Percentiles rank a stretch among this genome's conserved stretches.
phyloP scores from a whole-genome alignment of 2,329 filamentous ascomycete species.

The Calonectria montana region DNA sequence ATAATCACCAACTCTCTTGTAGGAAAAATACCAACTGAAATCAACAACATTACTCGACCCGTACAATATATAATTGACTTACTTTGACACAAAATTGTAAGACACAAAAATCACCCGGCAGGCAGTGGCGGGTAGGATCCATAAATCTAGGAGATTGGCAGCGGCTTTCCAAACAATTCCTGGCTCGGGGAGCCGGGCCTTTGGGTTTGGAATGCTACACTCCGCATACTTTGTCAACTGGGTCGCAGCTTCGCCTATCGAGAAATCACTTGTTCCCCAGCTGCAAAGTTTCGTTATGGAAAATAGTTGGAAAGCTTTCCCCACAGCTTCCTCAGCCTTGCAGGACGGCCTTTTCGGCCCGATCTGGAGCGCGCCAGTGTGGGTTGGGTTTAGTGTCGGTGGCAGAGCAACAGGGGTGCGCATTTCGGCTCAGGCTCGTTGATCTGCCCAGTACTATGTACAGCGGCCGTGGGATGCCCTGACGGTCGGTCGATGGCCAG shows the following conservation, averaged over 20 bases:
- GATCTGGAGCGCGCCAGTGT: slow-evolving; percentile 28
- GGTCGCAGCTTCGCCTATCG: not conserved
- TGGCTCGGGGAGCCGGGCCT: not conserved
- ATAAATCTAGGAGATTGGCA: not conserved
- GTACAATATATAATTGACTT: too few relatives aligned
- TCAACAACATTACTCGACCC: too few relatives aligned
- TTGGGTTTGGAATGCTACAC: not conserved
- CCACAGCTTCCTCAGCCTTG: slow-evolving; percentile 37
- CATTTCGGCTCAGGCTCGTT: not conserved
- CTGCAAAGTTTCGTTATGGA: not conserved
- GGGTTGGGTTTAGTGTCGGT: slow-evolving; percentile 33
- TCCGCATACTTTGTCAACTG: not conserved
- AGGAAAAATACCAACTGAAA: too few relatives aligned
- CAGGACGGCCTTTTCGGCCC: slow-evolving; percentile 44
- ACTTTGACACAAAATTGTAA: not conserved
- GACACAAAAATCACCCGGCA: not conserved
- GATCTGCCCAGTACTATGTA: not conserved
- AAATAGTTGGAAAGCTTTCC: not conserved
- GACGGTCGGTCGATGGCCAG: not conserved
- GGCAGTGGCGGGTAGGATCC: not conserved
- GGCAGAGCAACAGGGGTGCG: slow-evolving; percentile 18
- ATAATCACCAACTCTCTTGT: too few relatives aligned
- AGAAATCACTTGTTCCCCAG: not conserved
- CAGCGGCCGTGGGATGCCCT: not conserved
- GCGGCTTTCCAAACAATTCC: too few relatives aligned